Percentiles rank a stretch among this genome's conserved stretches.
These are phyloP conservation scores for Emericellopsis atlantica DNA, from an alignment of 2,329 filamentous ascomycete genomes.

Conservation along the genomic window DNA sequence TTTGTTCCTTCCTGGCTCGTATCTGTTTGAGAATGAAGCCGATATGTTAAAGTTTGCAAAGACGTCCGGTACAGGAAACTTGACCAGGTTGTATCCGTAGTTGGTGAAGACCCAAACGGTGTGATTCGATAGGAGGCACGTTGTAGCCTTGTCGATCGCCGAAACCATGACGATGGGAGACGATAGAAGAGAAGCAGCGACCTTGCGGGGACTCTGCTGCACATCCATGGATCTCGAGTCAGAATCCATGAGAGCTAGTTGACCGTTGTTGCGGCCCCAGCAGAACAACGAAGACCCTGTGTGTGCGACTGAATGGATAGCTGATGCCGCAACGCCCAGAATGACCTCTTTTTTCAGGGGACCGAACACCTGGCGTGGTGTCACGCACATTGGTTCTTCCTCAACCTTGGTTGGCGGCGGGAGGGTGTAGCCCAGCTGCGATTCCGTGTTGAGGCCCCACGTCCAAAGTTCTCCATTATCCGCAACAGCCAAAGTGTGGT, in stretches of 20 bases:
- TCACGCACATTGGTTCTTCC: constrained; percentile 70
- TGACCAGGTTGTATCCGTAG: constrained; percentile 86
- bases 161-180: constrained; percentile 66
- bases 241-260: constrained; percentile 87
- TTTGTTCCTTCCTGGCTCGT: constrained; percentile 51
- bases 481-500: constrained; percentile 78
- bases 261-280: constrained; percentile 91
- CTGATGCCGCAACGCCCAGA: constrained; percentile 73
- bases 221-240: constrained; percentile 82
- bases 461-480: constrained; percentile 85
- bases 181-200: constrained; percentile 64
- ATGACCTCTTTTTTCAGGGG: constrained; percentile 77
- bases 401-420: constrained; percentile 55
- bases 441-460: constrained; percentile 81
- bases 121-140: constrained; percentile 71
- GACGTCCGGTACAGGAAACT: constrained; percentile 62
- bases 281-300: constrained; percentile 74
- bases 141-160: constrained; percentile 83
- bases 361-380: constrained; percentile 83
- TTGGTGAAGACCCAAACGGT: constrained; percentile 92
- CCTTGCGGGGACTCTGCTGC: constrained; percentile 73
- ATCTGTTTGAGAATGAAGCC: constrained; percentile 36
- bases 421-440: constrained; percentile 75
- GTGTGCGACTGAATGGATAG: constrained; percentile 83
- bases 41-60: constrained; percentile 59